A percentile compares a stretch with the other conserved stretches of the same genome.
phyloP scores from a whole-genome alignment of 805 yeast genomes.

The Kodamaea restingae region DNA sequence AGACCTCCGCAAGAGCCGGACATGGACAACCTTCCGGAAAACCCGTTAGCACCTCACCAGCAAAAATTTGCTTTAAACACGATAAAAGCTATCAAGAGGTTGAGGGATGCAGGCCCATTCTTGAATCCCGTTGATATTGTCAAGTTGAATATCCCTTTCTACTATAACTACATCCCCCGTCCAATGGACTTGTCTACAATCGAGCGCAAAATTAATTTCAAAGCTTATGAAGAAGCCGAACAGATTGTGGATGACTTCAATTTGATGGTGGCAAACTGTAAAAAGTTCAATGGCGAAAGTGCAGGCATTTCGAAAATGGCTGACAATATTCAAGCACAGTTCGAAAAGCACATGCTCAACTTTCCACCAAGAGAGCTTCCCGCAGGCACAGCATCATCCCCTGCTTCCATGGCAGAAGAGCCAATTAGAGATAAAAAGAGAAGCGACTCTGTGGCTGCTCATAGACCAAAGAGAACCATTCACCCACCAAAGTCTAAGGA shows the following conservation, averaged over 20 bases:
- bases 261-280: conserved; percentile 79
- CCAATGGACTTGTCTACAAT: conserved; percentile 96
- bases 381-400: conserved; percentile 11
- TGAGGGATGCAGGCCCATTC: conserved; percentile 91
- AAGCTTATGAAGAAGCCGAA: conserved; percentile 69
- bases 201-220: conserved; percentile 67
- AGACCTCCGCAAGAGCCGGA: conserved; percentile 73
- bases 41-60: conserved; percentile 81
- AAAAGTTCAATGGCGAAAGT: conserved; percentile 77
- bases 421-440: conserved; percentile 31
- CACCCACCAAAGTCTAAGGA: conserved; percentile 97
- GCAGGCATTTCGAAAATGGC: conserved; percentile 90
- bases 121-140: conserved; percentile 85
- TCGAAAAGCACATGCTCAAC: conserved; percentile 87
- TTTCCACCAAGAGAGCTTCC: conserved; percentile 62
- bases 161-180: conserved; percentile 72
- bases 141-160: conserved; percentile 85
- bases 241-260: conserved; percentile 75
- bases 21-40: conserved; percentile 58
- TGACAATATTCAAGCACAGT: conserved; percentile 81
- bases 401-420: conserved; percentile 24
- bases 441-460: conserved; percentile 70
- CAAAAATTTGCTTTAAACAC: conserved; percentile 72
- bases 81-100: conserved; percentile 79
- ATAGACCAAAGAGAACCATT: conserved; percentile 91